These are phyloP conservation scores for Clathrus columnatus DNA, from an alignment of 768 basidiomycete species.

Conservation along the genomic window DNA sequence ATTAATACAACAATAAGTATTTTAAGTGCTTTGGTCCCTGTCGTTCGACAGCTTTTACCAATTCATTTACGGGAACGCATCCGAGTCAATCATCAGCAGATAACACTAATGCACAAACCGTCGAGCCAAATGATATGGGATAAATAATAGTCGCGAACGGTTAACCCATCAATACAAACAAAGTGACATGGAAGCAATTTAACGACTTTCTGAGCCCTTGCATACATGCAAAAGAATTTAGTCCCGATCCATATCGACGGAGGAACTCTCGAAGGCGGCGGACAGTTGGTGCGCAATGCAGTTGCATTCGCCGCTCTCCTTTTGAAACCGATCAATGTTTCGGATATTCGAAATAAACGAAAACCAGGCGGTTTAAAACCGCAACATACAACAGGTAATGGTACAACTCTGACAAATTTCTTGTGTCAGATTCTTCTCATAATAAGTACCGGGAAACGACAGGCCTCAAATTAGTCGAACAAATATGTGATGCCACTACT, in stretches of 20 bases:
- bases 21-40: no score
- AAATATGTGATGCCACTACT: conserved; percentile 49
- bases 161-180: no score
- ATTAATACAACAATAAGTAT: no score
- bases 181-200: no score
- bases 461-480: conserved; percentile 61
- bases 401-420: background rate
- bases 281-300: conserved; percentile 65
- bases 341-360: conserved; percentile 52
- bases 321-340: conserved; percentile 47
- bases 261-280: conserved; percentile 46
- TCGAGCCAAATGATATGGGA: no score
- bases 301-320: conserved; percentile 59
- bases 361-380: conserved; percentile 57
- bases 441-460: background rate
- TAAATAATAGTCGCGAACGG: no score
- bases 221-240: no score
- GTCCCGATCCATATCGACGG: conserved; percentile 29
- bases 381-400: conserved; percentile 61
- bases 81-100: no score
- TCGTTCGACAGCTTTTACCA: no score
- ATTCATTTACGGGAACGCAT: no score
- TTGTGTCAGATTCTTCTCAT: background rate
- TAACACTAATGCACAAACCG: no score
- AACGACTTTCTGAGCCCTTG: no score